These are phyloP conservation scores for Wallemia hederae DNA, from an alignment of 1,284 basidiomycete species.

Conservation along the genomic window DNA sequence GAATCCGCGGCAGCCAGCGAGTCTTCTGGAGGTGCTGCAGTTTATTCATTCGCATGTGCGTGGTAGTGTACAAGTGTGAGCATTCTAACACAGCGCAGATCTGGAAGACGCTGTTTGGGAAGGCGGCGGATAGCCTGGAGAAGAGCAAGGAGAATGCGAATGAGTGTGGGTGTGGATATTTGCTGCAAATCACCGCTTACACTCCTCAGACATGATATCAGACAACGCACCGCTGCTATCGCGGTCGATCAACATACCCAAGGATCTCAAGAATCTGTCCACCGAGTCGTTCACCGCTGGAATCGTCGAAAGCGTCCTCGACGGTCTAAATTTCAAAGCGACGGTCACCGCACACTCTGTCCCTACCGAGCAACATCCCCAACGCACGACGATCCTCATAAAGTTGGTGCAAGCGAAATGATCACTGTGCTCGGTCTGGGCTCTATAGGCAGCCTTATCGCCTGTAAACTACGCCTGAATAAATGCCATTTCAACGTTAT, in stretches of 20 bases:
- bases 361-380: slow-evolving; percentile 45
- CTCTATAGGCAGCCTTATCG: not conserved
- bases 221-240: slow-evolving; percentile 84
- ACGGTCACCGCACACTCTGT: slow-evolving; percentile 90
- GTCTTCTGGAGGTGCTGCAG: slow-evolving; percentile 64
- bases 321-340: slow-evolving; percentile 82
- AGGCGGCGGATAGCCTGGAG: slow-evolving; percentile 75
- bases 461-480: not conserved
- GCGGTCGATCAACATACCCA: slow-evolving; percentile 67
- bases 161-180: slow-evolving; percentile 32
- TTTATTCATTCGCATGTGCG: slow-evolving; percentile 20
- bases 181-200: not conserved
- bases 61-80: not conserved
- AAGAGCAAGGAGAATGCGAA: slow-evolving; percentile 83
- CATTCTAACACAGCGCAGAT: slow-evolving; percentile 24
- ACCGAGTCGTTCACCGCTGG: slow-evolving; percentile 93
- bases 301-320: slow-evolving; percentile 84
- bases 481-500: not conserved
- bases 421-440: not conserved
- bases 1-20: slow-evolving; percentile 57
- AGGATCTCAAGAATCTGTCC: slow-evolving; percentile 72
- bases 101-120: slow-evolving; percentile 79
- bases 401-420: slow-evolving; percentile 45
- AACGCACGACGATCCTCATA: slow-evolving; percentile 69
- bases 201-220: slow-evolving; percentile 66